These are phyloP conservation scores for Fraxinus platypoda DNA, from an alignment of 305 asterid genomes.

Conservation along the genomic window DNA sequence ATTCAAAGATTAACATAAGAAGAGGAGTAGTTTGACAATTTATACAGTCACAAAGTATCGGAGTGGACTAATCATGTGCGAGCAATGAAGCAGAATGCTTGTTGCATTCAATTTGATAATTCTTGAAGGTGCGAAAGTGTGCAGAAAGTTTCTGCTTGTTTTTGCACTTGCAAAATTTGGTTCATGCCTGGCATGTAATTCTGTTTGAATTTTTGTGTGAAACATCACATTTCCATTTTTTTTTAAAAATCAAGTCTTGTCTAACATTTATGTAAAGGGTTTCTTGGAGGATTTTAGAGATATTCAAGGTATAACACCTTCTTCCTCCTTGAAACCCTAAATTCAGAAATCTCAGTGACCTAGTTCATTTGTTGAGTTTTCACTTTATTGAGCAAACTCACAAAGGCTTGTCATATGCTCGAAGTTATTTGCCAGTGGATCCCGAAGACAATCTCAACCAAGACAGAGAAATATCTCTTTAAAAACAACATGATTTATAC, in stretches of 20 bases:
- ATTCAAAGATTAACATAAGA: background rate
- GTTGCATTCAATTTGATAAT: background rate
- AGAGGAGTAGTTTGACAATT: background rate
- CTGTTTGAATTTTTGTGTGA: background rate
- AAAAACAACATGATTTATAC: background rate
- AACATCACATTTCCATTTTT: background rate
- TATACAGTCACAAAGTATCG: background rate
- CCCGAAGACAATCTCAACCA: background rate
- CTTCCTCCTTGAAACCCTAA: background rate
- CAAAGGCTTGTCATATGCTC: background rate
- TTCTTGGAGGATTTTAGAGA: background rate
- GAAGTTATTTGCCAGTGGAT: background rate
- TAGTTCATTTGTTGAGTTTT: background rate
- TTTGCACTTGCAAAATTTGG: background rate
- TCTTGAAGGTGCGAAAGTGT: background rate
- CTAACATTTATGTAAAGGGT: background rate
- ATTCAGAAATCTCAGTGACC: background rate
- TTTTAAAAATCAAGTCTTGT: background rate
- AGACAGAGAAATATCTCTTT: background rate
- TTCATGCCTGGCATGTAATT: background rate
- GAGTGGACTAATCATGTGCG: background rate
- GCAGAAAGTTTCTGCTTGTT: background rate
- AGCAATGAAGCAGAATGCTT: background rate
- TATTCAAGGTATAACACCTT: background rate
- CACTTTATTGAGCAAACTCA: background rate